Base-by-base conservation (phyloP, 306 rosid genomes). In the Leucaena leucocephala region DNA sequence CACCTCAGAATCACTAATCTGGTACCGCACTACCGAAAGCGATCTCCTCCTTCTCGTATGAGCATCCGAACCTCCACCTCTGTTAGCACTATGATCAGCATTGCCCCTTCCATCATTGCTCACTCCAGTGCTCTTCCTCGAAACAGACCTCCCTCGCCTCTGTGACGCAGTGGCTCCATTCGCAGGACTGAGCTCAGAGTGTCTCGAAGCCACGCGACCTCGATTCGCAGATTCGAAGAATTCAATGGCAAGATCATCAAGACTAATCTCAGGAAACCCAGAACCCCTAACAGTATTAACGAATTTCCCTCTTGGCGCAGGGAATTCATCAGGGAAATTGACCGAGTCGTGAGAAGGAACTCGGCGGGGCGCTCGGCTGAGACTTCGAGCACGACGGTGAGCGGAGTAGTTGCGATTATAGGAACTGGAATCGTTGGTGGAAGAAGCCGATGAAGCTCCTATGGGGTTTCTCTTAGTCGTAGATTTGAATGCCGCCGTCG, bases 1-100 rank as follows among this genome's bases (percentile, higher is more conserved):
- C 78, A 96, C 99, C 98, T 93, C 99, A 8, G 93, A 93, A 84
- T 96, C 99, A 78, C 99, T 93, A 82, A 91, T 87, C 85, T 91
- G 96, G 79, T 82, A 93, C 58, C 93, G 88, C 76, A 88, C 96
- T 57, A 91, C 99, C 22, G 99, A 96, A 69, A 93, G 84, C 63
- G 98, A 93, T 49, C 98, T 86, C 69, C 99, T 81, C 16, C 93
- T 27, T 27, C 27, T 89, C 54, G 88, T 71, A 88, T 76, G 89
- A 44, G 80, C 87, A 76, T 95, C 98, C 6, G 92, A 74, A 1
- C 82, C 54, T 79, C 84, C 87, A 50, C 84, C 91, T 22, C 92
- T 89, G 4, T 65, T 58, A 22, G 75, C 80, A 17, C 83, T 78
- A 34, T 38, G 75, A 83, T 78, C 68, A 72, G 42, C 49, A 76